Percentiles rank a stretch among this genome's conserved stretches.
Conservation (phyloP, 768 basidiomycete species). For the Holtermanniella nyarrowii region DNA sequence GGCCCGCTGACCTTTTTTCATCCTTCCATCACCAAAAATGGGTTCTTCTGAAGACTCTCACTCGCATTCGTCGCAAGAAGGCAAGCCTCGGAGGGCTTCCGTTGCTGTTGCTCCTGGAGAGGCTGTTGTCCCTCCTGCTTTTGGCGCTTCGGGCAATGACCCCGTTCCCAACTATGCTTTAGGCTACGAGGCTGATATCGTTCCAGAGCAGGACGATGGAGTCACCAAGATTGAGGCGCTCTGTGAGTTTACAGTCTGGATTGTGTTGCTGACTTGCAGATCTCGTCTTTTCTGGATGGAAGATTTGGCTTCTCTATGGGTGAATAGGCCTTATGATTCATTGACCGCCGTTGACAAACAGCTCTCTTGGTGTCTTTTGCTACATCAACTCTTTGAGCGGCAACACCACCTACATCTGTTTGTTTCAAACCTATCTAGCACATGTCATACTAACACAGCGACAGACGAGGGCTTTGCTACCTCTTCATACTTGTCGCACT, state of each 20-base stretch:
- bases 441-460: too few relatives aligned
- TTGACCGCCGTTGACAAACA: neutral
- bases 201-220: constrained; percentile 20
- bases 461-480: constrained; percentile 31
- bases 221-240: constrained; percentile 31
- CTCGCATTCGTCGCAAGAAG: too few relatives aligned
- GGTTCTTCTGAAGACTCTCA: too few relatives aligned
- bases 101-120: too few relatives aligned
- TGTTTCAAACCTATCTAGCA: too few relatives aligned
- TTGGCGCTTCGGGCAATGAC: too few relatives aligned
- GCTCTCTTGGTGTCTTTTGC: constrained; percentile 21
- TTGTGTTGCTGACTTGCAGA: constrained; percentile 7
- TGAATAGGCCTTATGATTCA: neutral
- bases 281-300: constrained; percentile 28
- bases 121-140: too few relatives aligned
- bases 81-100: too few relatives aligned
- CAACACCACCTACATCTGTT: neutral
- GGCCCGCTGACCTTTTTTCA: too few relatives aligned
- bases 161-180: too few relatives aligned
- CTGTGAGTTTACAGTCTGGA: constrained; percentile 13
- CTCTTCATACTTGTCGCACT: constrained; percentile 30
- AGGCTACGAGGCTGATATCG: neutral
- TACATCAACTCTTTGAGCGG: constrained; percentile 17
- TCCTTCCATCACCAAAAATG: too few relatives aligned
- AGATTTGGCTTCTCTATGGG: constrained; percentile 21